phyloP scores from a whole-genome alignment of 2,329 filamentous ascomycete genomes.

The Cytospora piceae region DNA sequence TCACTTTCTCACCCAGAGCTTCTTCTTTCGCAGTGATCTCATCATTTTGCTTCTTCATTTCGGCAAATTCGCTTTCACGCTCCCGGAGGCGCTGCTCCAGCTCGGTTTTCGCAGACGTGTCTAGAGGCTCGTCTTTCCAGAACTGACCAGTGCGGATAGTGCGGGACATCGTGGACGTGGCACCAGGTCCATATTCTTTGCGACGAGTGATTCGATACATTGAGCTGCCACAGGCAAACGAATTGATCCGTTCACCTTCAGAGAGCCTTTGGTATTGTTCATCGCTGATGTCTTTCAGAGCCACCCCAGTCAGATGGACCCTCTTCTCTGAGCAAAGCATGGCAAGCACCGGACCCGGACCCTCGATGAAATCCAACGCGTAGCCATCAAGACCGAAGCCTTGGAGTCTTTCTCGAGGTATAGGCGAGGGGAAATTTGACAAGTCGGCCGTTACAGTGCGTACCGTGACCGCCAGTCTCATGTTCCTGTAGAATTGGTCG shows the following conservation, averaged over 20 bases:
- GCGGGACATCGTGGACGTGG: slow-evolving; percentile 70
- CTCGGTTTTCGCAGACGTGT: slow-evolving; percentile 65
- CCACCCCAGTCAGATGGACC: slow-evolving; percentile 71
- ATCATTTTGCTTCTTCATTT: slow-evolving; percentile 41
- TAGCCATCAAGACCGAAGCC: slow-evolving; percentile 75
- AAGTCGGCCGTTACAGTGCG: slow-evolving; percentile 63
- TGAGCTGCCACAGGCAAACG: slow-evolving; percentile 71
- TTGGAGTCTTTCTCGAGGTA: slow-evolving; percentile 59
- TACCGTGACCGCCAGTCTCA: slow-evolving; percentile 74
- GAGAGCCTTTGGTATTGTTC: slow-evolving; percentile 70
- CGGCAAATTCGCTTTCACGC: slow-evolving; percentile 41
- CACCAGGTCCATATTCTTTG: slow-evolving; percentile 77
- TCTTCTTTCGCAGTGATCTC: slow-evolving; percentile 44
- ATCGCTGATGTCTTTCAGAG: slow-evolving; percentile 64
- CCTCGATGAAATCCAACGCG: slow-evolving; percentile 76
- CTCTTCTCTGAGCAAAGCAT: slow-evolving; percentile 80
- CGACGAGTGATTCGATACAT: slow-evolving; percentile 70
- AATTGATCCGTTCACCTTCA: slow-evolving; percentile 59
- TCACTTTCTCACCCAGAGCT: slow-evolving; percentile 42
- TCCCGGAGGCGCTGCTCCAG: slow-evolving; percentile 59
- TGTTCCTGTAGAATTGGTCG: slow-evolving; percentile 61
- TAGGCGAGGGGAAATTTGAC: slow-evolving; percentile 56
- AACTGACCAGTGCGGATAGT: slow-evolving; percentile 63
- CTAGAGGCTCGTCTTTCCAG: slow-evolving; percentile 80
- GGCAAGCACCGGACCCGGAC: slow-evolving; percentile 80